These are phyloP conservation scores for Melaleuca quinquenervia DNA, from an alignment of 345 rosid species.

Conservation along the genomic window DNA sequence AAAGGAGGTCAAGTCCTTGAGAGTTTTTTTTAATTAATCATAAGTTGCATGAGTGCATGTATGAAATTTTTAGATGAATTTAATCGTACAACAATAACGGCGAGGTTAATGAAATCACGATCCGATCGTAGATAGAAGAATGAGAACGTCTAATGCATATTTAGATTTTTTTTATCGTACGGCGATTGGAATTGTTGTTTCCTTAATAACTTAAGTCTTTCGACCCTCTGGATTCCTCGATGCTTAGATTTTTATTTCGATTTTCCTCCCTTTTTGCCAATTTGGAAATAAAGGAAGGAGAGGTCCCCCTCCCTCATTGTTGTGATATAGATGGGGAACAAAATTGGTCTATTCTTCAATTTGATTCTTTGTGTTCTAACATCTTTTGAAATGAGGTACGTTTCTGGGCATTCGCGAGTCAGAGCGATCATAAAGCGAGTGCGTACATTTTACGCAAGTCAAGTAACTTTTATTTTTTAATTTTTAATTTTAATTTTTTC, in stretches of 20 bases:
- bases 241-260: background rate
- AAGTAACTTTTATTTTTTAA: background rate
- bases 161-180: background rate
- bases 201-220: rapidly evolving
- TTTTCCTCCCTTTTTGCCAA: background rate
- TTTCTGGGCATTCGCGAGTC: background rate
- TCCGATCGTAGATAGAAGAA: too few relatives aligned
- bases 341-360: background rate
- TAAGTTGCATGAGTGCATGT: rapidly evolving
- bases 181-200: background rate
- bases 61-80: rapidly evolving
- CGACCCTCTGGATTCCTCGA: background rate
- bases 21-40: too few relatives aligned
- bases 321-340: background rate
- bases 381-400: background rate
- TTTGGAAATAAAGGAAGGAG: background rate
- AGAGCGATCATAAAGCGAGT: background rate
- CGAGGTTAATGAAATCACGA: background rate
- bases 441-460: background rate
- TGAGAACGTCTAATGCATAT: background rate
- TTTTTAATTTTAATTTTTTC: background rate
- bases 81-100: background rate
- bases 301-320: background rate
- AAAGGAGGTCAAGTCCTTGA: rapidly evolving
- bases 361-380: background rate